Percentiles rank a stretch among this genome's conserved stretches.
These are phyloP conservation scores for Tetratostichococcus sp. DNA, from an alignment of 139 green algal species.

Conservation along the genomic window DNA sequence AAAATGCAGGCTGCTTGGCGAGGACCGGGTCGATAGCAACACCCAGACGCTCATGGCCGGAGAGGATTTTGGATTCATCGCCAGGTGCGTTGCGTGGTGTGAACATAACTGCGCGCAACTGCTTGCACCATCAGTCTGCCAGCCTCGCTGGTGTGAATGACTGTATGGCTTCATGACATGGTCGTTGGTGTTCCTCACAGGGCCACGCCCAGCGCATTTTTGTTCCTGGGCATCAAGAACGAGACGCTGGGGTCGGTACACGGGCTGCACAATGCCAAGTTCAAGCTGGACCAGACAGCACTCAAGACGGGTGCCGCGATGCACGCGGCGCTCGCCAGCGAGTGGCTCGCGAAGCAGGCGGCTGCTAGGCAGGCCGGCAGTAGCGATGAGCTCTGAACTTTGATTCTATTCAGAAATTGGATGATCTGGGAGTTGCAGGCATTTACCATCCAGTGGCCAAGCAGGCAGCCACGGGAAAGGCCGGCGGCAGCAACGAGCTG, in stretches of 20 bases:
- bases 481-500: background rate
- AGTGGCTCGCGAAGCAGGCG: slow-evolving; percentile 17
- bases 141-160: background rate
- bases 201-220: slow-evolving; percentile 53
- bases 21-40: slow-evolving; percentile 18
- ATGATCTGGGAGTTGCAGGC: too few species aligned
- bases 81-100: too few species aligned
- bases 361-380: too few species aligned
- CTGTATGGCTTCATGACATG: background rate
- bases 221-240: slow-evolving; percentile 82
- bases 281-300: slow-evolving; percentile 71
- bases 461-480: too few species aligned
- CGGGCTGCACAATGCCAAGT: slow-evolving; percentile 69
- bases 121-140: too few species aligned
- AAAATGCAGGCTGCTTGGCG: slow-evolving; percentile 31
- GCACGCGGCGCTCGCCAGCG: slow-evolving; percentile 59
- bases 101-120: too few species aligned
- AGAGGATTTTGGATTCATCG: slow-evolving; percentile 86
- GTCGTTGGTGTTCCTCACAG: background rate
- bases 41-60: slow-evolving; percentile 58
- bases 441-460: too few species aligned
- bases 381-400: too few species aligned
- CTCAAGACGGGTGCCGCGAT: slow-evolving; percentile 67
- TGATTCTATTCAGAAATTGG: too few species aligned
- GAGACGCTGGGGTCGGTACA: slow-evolving; percentile 55